Percentiles rank a stretch among this genome's conserved stretches.
These are phyloP conservation scores for Ligustrum vulgare DNA, from an alignment of 257 asterid species.

Conservation along the genomic window DNA sequence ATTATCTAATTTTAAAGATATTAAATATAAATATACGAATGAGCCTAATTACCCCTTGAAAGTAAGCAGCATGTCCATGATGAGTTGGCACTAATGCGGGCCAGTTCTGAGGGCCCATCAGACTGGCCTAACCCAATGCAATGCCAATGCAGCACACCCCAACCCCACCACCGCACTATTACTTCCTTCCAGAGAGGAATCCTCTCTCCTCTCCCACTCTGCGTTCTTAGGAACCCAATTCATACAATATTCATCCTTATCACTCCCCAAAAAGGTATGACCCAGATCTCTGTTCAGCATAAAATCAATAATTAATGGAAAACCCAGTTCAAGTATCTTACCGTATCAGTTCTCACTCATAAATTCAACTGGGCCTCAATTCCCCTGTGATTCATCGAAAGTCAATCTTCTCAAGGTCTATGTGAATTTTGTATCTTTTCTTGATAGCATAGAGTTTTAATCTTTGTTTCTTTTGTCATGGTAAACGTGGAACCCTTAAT, in stretches of 20 bases:
- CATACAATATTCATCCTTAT: neutral
- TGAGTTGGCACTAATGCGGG: conserved; percentile 29
- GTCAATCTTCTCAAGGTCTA: neutral
- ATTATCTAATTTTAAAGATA: no score
- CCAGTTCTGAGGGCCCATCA: conserved; percentile 16
- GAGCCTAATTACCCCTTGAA: no score
- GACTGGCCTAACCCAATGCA: neutral
- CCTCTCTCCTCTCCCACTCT: conserved; percentile 19
- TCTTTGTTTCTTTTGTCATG: conserved; percentile 21
- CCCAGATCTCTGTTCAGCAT: neutral
- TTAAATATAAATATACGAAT: no score
- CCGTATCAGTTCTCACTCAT: neutral
- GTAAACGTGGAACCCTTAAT: conserved; percentile 20
- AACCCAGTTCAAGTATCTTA: neutral
- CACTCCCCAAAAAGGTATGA: neutral
- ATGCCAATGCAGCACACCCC: conserved; percentile 26
- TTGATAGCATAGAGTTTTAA: conserved; percentile 22
- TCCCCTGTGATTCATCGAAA: neutral
- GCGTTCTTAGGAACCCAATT: conserved; percentile 3
- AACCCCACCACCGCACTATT: conserved; percentile 43
- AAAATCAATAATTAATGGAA: neutral
- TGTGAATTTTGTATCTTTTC: neutral
- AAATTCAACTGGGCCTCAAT: neutral
- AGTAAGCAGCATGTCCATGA: conserved; percentile 18
- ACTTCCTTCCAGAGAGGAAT: conserved; percentile 40